Percentiles rank a stretch among this genome's conserved stretches.
Conservation (phyloP, 1,284 basidiomycete genomes). For the Pascua guehoae region DNA sequence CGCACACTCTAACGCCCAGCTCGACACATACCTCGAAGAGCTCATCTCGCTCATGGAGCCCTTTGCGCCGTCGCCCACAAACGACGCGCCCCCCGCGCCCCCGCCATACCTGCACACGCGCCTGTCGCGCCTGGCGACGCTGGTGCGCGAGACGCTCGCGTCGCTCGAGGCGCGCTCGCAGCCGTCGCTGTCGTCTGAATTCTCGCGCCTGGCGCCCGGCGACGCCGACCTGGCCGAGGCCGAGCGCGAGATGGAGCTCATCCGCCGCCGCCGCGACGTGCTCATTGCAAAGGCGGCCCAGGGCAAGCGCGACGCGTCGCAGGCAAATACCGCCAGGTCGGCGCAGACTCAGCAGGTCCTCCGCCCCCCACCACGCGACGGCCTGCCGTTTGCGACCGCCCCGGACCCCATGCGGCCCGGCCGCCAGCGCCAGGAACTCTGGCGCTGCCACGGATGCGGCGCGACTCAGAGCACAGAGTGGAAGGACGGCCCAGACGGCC, state of each 20-base stretch:
- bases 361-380: not conserved
- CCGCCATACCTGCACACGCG: slow-evolving; percentile 34
- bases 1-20: slow-evolving; percentile 24
- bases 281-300: slow-evolving; percentile 34
- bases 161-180: slow-evolving; percentile 25
- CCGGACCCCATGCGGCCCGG: not conserved
- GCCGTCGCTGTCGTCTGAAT: slow-evolving; percentile 17
- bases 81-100: slow-evolving; percentile 22
- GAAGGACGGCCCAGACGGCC: slow-evolving; percentile 36
- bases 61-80: slow-evolving; percentile 18
- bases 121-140: slow-evolving; percentile 26
- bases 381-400: not conserved
- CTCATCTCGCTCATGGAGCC: slow-evolving; percentile 28
- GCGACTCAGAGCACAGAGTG: slow-evolving; percentile 20
- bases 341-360: not conserved
- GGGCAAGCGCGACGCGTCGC: slow-evolving; percentile 12
- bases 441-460: slow-evolving; percentile 33
- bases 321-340: too few species aligned
- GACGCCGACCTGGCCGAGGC: slow-evolving; percentile 25
- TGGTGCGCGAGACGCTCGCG: slow-evolving; percentile 25
- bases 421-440: slow-evolving; percentile 6
- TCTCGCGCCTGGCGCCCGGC: slow-evolving; percentile 14
- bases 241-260: slow-evolving; percentile 44
- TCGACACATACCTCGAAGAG: slow-evolving; percentile 27
- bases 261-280: slow-evolving; percentile 34